phyloP scores from a whole-genome alignment of 345 rosid species.

The Ceriops zippeliana region DNA sequence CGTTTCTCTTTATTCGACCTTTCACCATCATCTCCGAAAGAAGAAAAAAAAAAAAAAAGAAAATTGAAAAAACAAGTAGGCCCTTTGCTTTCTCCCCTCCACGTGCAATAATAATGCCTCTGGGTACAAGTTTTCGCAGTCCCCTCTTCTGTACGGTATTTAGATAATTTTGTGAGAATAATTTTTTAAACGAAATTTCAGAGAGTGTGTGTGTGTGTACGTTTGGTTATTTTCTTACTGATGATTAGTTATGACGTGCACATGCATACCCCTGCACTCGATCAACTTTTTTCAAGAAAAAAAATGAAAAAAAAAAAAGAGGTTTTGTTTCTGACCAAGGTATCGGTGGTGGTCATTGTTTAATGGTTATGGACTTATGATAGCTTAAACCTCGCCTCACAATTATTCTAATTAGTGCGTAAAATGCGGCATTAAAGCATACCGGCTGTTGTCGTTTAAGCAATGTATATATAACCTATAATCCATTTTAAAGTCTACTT shows the following conservation, averaged over 20 bases:
- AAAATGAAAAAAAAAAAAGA: too few species aligned
- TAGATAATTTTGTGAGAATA: background rate
- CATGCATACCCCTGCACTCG: background rate
- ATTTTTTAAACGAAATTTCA: background rate
- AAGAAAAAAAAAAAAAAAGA: background rate
- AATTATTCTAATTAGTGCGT: too few species aligned
- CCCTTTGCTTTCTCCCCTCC: slow-evolving; percentile 15
- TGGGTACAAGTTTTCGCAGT: background rate
- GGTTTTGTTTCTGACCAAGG: too few species aligned
- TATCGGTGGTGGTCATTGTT: too few species aligned
- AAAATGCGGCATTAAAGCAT: too few species aligned
- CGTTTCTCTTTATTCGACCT: background rate
- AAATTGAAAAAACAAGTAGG: slow-evolving; percentile 14
- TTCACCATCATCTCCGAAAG: background rate
- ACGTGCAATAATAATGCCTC: slow-evolving; percentile 38
- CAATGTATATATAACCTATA: too few species aligned
- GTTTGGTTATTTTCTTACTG: too few species aligned
- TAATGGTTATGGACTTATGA: too few species aligned
- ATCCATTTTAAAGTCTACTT: too few species aligned
- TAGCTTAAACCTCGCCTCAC: too few species aligned
- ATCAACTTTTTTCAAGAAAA: background rate
- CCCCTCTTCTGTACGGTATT: slow-evolving; percentile 13
- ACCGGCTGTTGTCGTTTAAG: too few species aligned
- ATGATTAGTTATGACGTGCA: background rate
- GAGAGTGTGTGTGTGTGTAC: too few species aligned